Conservation (phyloP, 2,329 filamentous ascomycete genomes). For the Esteya vermicola region DNA sequence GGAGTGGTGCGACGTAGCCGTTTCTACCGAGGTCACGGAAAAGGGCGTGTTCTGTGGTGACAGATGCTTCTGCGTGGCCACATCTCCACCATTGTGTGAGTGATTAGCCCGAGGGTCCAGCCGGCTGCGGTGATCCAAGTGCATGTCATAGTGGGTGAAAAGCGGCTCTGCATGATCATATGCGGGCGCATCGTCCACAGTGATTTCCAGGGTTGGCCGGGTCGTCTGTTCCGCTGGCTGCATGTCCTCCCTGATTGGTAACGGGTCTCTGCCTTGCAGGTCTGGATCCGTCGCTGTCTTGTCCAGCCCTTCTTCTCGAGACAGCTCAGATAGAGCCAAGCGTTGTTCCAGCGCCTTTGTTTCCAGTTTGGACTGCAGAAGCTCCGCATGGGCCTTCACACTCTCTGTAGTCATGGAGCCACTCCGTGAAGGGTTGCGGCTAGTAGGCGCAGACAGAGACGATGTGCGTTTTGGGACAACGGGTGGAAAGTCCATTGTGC, state of each 20-base stretch:
- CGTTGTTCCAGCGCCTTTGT: background rate
- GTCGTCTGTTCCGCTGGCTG: background rate
- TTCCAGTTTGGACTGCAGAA: conserved; percentile 1
- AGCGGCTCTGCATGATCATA: background rate
- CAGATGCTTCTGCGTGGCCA: conserved; percentile 35
- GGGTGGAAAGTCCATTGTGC: conserved; percentile 47
- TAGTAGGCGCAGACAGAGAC: conserved; percentile 48
- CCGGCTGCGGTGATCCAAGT: no score
- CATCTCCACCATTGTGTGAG: no score
- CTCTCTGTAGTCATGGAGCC: conserved; percentile 45
- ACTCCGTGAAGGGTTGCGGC: conserved; percentile 33
- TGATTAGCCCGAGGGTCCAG: no score
- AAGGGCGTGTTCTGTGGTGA: conserved; percentile 47
- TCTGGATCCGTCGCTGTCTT: conserved; percentile 12
- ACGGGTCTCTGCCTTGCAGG: no score
- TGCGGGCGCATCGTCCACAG: background rate
- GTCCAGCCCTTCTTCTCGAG: background rate
- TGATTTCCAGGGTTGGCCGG: no score
- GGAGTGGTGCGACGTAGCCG: conserved; percentile 34
- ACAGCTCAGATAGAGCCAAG: background rate
- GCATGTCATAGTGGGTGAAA: no score
- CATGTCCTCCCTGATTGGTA: no score
- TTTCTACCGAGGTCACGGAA: conserved; percentile 46
- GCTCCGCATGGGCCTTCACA: conserved; percentile 32
- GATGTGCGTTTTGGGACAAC: conserved; percentile 41